Percentiles rank a stretch among this genome's conserved stretches.
phyloP scores from a whole-genome alignment of 2,329 filamentous ascomycete genomes.

The Pyrenochaeta sp. region DNA sequence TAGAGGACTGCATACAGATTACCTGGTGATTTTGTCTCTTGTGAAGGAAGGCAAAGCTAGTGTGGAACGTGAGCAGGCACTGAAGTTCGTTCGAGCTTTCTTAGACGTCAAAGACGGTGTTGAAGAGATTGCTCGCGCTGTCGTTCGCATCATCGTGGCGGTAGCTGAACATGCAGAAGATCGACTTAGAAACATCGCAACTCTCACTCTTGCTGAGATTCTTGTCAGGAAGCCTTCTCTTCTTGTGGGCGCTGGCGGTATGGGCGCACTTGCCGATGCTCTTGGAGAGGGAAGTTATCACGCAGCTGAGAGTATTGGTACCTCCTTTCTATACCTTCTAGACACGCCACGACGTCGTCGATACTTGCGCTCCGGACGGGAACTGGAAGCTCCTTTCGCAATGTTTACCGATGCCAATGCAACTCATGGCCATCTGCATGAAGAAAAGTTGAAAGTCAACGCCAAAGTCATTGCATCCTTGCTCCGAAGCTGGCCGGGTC shows the following conservation, averaged over 20 bases:
- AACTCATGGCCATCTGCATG: conserved; percentile 60
- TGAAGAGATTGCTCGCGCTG: conserved; percentile 82
- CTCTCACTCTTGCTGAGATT: conserved; percentile 92
- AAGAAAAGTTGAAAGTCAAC: conserved; percentile 80
- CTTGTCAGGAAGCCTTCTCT: conserved; percentile 84
- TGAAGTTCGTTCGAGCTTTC: conserved; percentile 96
- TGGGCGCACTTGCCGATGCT: conserved; percentile 88
- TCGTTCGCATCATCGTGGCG: conserved; percentile 88
- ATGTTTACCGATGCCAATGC: conserved; percentile 85
- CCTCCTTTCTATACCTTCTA: conserved; percentile 87
- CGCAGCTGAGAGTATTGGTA: conserved; percentile 86
- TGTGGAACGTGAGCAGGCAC: conserved; percentile 92
- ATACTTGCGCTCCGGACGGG: conserved; percentile 86
- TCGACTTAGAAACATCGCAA: conserved; percentile 85
- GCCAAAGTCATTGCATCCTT: conserved; percentile 91
- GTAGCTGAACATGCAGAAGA: conserved; percentile 89
- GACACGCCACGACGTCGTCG: conserved; percentile 83
- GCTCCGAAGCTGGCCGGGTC: conserved; percentile 90
- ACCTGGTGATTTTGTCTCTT: conserved; percentile 87
- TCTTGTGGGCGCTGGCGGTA: conserved; percentile 82
- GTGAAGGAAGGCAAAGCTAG: conserved; percentile 97
- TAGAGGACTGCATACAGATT: conserved; percentile 86
- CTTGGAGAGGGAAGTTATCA: conserved; percentile 91
- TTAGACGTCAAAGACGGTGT: conserved; percentile 94
- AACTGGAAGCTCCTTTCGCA: conserved; percentile 85